These are phyloP conservation scores for Coemansia sp. DNA, from an alignment of 192 early-diverging fungal species.

Conservation along the genomic window DNA sequence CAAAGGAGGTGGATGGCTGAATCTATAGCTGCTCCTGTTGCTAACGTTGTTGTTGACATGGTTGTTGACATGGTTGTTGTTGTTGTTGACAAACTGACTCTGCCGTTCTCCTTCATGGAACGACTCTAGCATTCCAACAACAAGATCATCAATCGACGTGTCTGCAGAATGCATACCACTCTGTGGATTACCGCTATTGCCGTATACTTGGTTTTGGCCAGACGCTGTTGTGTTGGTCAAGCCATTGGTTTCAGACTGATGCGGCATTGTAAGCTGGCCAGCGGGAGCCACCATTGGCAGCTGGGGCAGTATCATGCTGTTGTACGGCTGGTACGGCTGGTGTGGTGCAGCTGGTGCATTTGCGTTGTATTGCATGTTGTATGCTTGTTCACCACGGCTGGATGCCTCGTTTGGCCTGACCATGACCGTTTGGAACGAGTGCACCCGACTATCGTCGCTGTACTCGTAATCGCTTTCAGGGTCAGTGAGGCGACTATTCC, in stretches of 20 bases:
- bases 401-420: conserved; percentile 13
- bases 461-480: conserved; percentile 25
- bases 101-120: conserved; percentile 14
- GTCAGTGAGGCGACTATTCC: conserved; percentile 6
- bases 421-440: conserved; percentile 39
- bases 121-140: conserved; percentile 30
- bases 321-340: conserved; percentile 3
- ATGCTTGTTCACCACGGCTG: neutral
- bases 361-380: neutral
- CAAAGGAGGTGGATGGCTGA: neutral
- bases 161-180: conserved; percentile 5
- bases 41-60: too few species aligned
- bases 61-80: too few species aligned
- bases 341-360: neutral
- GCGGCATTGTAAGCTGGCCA: conserved; percentile 11
- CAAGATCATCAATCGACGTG: conserved; percentile 28
- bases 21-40: neutral
- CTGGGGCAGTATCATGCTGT: conserved; percentile 1
- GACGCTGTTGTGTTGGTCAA: neutral
- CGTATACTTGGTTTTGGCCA: neutral
- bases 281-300: conserved; percentile 17
- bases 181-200: neutral
- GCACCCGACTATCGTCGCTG: conserved; percentile 30
- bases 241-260: neutral
- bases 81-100: neutral